Percentiles rank a stretch among this genome's conserved stretches.
phyloP scores from a whole-genome alignment of 75 land plant species.

The Pseudotsuga menziesii region DNA sequence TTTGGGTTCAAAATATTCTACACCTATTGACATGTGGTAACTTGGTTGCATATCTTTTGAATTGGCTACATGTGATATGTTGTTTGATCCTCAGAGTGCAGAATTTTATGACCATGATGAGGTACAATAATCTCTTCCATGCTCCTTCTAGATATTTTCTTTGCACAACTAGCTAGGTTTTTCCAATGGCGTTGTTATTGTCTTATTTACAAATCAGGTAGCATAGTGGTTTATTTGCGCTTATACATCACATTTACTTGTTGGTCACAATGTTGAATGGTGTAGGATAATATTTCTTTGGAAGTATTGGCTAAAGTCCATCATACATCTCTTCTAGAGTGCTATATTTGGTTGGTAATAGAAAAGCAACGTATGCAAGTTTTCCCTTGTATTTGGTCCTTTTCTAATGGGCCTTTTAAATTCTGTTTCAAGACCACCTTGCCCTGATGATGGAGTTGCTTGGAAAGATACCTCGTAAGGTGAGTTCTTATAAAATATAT shows the following conservation, averaged over 20 bases:
- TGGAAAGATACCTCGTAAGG: slow-evolving; percentile 92
- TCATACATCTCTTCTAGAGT: neutral
- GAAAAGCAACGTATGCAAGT: neutral
- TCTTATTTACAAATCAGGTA: neutral
- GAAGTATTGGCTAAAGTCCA: neutral
- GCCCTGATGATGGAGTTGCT: slow-evolving; percentile 92
- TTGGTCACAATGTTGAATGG: neutral
- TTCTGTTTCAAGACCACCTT: slow-evolving; percentile 72
- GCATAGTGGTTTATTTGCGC: neutral
- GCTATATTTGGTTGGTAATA: neutral
- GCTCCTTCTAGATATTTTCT: neutral
- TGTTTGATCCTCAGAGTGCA: slow-evolving; percentile 70
- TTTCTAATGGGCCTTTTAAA: neutral
- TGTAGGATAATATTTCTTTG: neutral
- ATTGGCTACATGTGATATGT: slow-evolving; percentile 91
- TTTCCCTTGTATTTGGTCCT: neutral
- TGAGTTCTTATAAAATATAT: slow-evolving; percentile 11
- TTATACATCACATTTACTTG: neutral
- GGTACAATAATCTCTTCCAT: slow-evolving; percentile 29
- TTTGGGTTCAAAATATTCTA: slow-evolving; percentile 70
- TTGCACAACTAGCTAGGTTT: neutral
- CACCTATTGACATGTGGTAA: slow-evolving; percentile 86
- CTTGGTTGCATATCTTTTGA: slow-evolving; percentile 87
- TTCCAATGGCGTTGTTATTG: neutral
- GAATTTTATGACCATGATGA: slow-evolving; percentile 71